Base-by-base conservation (phyloP, 2,329 filamentous ascomycete genomes). In the Colletotrichum melonis region DNA sequence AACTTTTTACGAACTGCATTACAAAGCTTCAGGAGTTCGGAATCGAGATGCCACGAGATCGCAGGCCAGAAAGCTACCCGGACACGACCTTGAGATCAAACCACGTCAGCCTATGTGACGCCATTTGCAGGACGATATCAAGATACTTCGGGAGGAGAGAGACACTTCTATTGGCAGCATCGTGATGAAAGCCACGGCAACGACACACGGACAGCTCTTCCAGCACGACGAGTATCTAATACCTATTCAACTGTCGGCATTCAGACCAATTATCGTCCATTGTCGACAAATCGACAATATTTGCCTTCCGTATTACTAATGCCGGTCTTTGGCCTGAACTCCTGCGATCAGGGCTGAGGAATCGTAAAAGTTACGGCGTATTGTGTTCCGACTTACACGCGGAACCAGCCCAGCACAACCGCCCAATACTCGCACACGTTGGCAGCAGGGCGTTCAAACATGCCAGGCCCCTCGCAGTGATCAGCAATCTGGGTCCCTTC, bases 211-310 rank as follows among this genome's bases (percentile, higher is more conserved):
- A 26, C 28, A n/a, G n/a, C 19, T 19, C 24, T 16, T 32, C 63
- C 8, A 30, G 52, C 35, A 32, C 19, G 11, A 11, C n/a, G 12
- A 49, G 19, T 19, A 19, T 12, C 32, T 22, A 58, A 52, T 35
- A 19, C 63, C 78, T 75, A 80, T 28, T 79, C 76, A 72, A 78
- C 76, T 63, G 80, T 79, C 81, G 79, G 83, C 38, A 81, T 73
- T 30, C 82, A 80, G 55, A 82, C 77, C 77, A 82, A 75, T 72
- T 84, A 84, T n/a, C 81, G 82, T 76, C 85, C 83, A 11, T 78
- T 78, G 72, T 84, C 82, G 59, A 84, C 75, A 54, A 84, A 79
- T 3, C 81, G 79, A 46, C 81, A 81, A 72, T 81, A 81, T 70
- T 75, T 78, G 1, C 82, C 83, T 80, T 81, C 82, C 14, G 75